Percentiles rank a stretch among this genome's conserved stretches.
These are phyloP conservation scores for Ganoderma lucidum DNA, from an alignment of 1,284 basidiomycete genomes.

Conservation along the genomic window DNA sequence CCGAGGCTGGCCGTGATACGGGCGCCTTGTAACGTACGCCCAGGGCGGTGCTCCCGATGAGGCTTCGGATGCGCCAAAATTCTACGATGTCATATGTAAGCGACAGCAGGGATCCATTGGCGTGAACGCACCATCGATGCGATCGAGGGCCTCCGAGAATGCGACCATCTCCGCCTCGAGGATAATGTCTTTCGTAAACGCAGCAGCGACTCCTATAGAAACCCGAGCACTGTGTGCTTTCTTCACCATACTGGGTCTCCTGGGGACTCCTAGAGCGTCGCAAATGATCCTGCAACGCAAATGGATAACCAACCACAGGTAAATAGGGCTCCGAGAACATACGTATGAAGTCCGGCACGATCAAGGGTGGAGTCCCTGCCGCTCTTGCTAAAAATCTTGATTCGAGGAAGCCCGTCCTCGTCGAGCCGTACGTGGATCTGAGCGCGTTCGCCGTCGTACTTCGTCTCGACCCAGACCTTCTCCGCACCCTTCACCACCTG, in stretches of 20 bases:
- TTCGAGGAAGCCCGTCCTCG: slow-evolving; percentile 48
- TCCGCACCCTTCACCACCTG: slow-evolving; percentile 52
- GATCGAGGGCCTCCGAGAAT: slow-evolving; percentile 61
- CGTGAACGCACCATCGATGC: slow-evolving; percentile 62
- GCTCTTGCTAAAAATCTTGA: slow-evolving; percentile 88
- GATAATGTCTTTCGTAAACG: slow-evolving; percentile 61
- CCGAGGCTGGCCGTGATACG: slow-evolving; percentile 7
- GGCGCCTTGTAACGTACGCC: slow-evolving; percentile 48
- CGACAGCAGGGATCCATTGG: background rate
- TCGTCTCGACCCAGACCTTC: slow-evolving; percentile 83
- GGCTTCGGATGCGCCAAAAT: slow-evolving; percentile 72
- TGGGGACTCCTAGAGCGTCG: slow-evolving; percentile 61
- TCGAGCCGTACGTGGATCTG: slow-evolving; percentile 82
- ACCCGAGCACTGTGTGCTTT: background rate
- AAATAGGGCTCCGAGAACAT: slow-evolving; percentile 33
- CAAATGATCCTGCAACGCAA: slow-evolving; percentile 59
- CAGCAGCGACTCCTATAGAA: slow-evolving; percentile 11
- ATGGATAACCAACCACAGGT: background rate
- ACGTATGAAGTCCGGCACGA: slow-evolving; percentile 73
- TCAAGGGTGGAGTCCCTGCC: slow-evolving; percentile 82
- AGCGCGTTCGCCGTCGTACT: slow-evolving; percentile 90
- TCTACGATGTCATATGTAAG: slow-evolving; percentile 48
- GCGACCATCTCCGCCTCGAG: slow-evolving; percentile 92
- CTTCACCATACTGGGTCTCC: background rate
- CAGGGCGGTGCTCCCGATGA: slow-evolving; percentile 63